These are phyloP conservation scores for Lichtheimia hyalospora DNA, from an alignment of 371 early-diverging fungal genomes.

Conservation along the genomic window DNA sequence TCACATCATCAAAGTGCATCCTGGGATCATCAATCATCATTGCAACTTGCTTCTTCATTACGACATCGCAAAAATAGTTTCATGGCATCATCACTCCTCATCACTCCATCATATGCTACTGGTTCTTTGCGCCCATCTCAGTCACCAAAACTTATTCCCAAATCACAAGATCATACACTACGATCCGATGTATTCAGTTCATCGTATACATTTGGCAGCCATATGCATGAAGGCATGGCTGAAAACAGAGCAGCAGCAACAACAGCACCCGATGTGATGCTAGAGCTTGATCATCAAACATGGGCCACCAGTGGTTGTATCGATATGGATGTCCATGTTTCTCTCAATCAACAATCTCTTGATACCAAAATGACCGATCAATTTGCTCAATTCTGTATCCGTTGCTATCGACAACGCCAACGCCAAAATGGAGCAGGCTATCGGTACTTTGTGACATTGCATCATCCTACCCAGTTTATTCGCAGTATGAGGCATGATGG, in stretches of 20 bases:
- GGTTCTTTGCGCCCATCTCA: background rate
- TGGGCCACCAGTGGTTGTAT: conserved; percentile 11
- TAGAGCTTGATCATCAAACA: conserved; percentile 14
- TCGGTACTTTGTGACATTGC: conserved; percentile 15
- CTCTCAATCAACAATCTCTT: background rate
- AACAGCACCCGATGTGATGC: conserved; percentile 2
- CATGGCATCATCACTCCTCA: conserved; percentile 24
- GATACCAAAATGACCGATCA: conserved; percentile 20
- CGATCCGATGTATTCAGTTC: conserved; percentile 3
- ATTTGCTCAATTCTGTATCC: conserved; percentile 36
- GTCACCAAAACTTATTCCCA: background rate
- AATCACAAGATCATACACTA: background rate
- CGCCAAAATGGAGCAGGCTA: background rate
- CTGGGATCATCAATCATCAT: conserved; percentile 26
- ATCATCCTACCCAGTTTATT: conserved; percentile 23
- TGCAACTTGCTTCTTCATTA: conserved; percentile 10
- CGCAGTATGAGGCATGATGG: conserved; percentile 9
- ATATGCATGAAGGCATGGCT: background rate
- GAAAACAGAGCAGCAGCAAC: background rate
- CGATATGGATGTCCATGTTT: conserved; percentile 6
- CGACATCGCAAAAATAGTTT: conserved; percentile 25
- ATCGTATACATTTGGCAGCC: background rate
- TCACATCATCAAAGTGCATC: conserved; percentile 17
- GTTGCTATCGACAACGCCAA: conserved; percentile 19
- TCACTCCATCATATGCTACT: conserved; percentile 5